These are phyloP conservation scores for Recurvomyces mirabilis DNA, from an alignment of 495 filamentous ascomycete genomes.

Conservation along the genomic window DNA sequence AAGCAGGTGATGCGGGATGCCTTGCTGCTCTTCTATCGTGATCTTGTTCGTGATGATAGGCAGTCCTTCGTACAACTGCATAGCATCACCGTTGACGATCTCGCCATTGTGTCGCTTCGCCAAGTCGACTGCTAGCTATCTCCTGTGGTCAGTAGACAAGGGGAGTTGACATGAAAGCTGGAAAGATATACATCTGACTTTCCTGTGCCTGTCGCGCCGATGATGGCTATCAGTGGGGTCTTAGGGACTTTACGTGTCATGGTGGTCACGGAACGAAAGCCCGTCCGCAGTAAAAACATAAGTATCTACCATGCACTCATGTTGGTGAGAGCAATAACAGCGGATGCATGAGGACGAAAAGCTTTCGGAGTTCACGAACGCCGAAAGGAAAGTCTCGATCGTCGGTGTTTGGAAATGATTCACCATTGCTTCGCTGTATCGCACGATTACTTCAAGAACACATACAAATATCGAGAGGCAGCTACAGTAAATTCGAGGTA, in stretches of 20 bases:
- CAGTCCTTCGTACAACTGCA: slow-evolving; percentile 92
- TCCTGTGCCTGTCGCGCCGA: slow-evolving; percentile 90
- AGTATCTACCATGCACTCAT: not conserved
- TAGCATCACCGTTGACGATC: slow-evolving; percentile 96
- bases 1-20: slow-evolving; percentile 81
- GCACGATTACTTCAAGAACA: too few species aligned
- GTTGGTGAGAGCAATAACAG: not conserved
- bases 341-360: too few species aligned
- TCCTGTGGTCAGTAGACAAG: slow-evolving; percentile 26
- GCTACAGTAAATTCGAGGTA: too few species aligned
- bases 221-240: slow-evolving; percentile 63
- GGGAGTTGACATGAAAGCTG: too few species aligned
- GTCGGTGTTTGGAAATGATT: too few species aligned
- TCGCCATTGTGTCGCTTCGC: slow-evolving; percentile 80
- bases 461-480: too few species aligned
- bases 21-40: slow-evolving; percentile 57
- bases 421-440: too few species aligned
- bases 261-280: not conserved
- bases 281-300: not conserved
- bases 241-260: slow-evolving; percentile 17
- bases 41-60: slow-evolving; percentile 96
- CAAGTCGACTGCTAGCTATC: slow-evolving; percentile 83
- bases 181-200: slow-evolving; percentile 74
- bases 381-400: too few species aligned
- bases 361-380: too few species aligned